These are phyloP conservation scores for Prosopis cineraria DNA, from an alignment of 306 rosid species.

Conservation along the genomic window DNA sequence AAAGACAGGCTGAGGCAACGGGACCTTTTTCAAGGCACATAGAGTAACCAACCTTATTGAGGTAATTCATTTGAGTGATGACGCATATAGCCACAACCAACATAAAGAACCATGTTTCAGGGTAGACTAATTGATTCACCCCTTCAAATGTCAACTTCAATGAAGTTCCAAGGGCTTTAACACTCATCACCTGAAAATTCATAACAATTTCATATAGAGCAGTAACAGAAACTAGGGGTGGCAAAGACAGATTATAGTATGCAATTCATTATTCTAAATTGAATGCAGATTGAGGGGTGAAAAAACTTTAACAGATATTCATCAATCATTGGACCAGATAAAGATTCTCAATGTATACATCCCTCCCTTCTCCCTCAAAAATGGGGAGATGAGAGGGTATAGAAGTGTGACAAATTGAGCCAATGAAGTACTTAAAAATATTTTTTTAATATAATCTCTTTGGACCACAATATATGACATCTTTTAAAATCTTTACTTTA, in stretches of 20 bases:
- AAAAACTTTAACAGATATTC: constrained; percentile 18
- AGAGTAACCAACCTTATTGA: constrained; percentile 71
- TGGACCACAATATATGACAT: too few species aligned
- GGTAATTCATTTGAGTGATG: constrained; percentile 81
- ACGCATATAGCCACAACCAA: constrained; percentile 71
- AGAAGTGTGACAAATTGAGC: neutral
- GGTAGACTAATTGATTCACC: constrained; percentile 69
- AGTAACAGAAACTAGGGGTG: neutral
- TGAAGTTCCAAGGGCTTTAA: constrained; percentile 91
- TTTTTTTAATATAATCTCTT: too few species aligned
- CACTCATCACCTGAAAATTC: constrained; percentile 86
- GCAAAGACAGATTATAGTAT: neutral
- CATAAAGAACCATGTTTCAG: constrained; percentile 86
- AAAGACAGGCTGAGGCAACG: neutral
- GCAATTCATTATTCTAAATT: neutral
- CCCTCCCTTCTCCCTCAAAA: neutral
- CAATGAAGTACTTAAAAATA: too few species aligned
- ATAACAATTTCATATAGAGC: neutral
- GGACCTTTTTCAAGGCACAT: constrained; percentile 16
- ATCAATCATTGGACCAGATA: neutral
- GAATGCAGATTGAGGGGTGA: neutral
- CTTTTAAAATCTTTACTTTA: too few species aligned
- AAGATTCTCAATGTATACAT: neutral
- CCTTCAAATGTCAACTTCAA: constrained; percentile 88
- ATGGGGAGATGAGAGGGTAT: neutral